Percentiles rank a stretch among this genome's conserved stretches.
phyloP scores from a whole-genome alignment of 1,284 basidiomycete genomes.

The Puccinia polysora region DNA sequence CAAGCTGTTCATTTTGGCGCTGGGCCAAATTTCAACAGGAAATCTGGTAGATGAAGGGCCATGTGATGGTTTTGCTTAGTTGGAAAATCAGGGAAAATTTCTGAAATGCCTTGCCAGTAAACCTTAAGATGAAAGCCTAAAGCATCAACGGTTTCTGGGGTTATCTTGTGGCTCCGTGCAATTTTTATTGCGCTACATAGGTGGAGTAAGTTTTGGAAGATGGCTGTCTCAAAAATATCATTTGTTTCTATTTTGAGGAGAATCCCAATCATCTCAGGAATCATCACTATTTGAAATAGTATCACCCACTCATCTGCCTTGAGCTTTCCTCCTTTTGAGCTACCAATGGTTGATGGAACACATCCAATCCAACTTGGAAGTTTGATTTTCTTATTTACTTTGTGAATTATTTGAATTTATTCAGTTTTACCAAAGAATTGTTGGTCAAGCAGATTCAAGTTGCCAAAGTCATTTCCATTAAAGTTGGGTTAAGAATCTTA shows the following conservation, averaged over 20 bases:
- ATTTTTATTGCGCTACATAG: not conserved
- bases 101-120: not conserved
- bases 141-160: not conserved
- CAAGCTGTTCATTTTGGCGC: constrained; percentile 1
- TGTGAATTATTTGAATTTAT: too few relatives aligned
- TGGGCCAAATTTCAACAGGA: not conserved
- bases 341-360: not conserved
- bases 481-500: too few relatives aligned
- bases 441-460: too few relatives aligned
- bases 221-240: too few relatives aligned
- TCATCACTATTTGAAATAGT: not conserved
- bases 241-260: not conserved
- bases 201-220: constrained; percentile 19
- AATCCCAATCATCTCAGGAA: not conserved
- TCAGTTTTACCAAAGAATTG: too few relatives aligned
- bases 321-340: not conserved
- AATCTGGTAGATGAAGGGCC: constrained; percentile 18
- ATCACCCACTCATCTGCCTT: constrained; percentile 8
- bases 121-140: not conserved
- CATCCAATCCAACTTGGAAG: too few relatives aligned
- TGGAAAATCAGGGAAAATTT: not conserved
- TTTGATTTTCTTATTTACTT: too few relatives aligned
- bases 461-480: too few relatives aligned
- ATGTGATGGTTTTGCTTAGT: not conserved
- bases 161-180: not conserved